These are phyloP conservation scores for Coffea humblotiana DNA, from an alignment of 305 asterid genomes.

Conservation along the genomic window DNA sequence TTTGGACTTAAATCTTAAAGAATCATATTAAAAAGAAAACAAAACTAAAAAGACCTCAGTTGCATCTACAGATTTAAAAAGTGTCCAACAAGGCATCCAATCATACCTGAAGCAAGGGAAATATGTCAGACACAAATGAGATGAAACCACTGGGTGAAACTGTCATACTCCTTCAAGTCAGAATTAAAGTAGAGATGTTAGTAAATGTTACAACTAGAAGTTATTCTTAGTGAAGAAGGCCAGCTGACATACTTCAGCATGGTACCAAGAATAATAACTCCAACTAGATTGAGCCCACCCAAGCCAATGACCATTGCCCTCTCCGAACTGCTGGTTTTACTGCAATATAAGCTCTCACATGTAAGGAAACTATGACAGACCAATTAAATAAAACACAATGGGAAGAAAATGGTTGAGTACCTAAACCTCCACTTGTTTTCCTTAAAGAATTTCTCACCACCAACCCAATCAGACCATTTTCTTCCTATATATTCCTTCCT, in stretches of 20 bases:
- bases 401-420: constrained; percentile 35
- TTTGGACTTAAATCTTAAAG: neutral
- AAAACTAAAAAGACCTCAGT: neutral
- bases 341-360: constrained; percentile 35
- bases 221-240: constrained; percentile 7
- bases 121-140: constrained; percentile 71
- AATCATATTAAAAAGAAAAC: neutral
- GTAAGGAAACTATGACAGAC: constrained; percentile 24
- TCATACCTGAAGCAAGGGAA: constrained; percentile 91
- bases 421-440: constrained; percentile 89
- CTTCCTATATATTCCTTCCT: constrained; percentile 83
- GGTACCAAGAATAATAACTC: constrained; percentile 85
- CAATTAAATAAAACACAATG: constrained; percentile 5
- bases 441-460: constrained; percentile 66
- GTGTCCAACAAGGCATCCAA: neutral
- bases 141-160: constrained; percentile 63
- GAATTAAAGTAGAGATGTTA: constrained; percentile 32
- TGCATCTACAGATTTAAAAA: neutral
- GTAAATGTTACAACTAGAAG: constrained; percentile 15
- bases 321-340: constrained; percentile 80
- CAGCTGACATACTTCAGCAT: constrained; percentile 70
- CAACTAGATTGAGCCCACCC: constrained; percentile 88
- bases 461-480: constrained; percentile 69
- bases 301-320: constrained; percentile 94
- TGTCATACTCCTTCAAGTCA: constrained; percentile 68